Base-by-base conservation (phyloP, 495 filamentous ascomycete genomes). In the Darksidea phi region DNA sequence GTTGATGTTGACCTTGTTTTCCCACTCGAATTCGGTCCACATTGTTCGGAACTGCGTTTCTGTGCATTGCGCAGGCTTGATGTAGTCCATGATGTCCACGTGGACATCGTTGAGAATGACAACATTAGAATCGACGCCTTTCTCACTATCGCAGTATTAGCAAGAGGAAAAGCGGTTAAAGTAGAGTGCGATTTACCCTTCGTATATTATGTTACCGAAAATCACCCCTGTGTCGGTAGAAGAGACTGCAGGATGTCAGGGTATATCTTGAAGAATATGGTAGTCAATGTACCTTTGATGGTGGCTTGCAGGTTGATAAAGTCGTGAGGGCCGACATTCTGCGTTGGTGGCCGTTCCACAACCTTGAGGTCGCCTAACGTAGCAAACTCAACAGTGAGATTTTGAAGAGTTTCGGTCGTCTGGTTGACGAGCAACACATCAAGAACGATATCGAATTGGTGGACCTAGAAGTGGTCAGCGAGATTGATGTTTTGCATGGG, bases 1-100 rank as follows among this genome's bases (percentile, higher is more conserved):
- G 38, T 95, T 96, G 77, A 97, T 97, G 77, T 97, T 97, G 70
- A 99, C 94, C 83, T 99, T 99, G 79, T 99, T 99, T 80, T 99
- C 95, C 95, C 95, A 99, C 75, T 99, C 95, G 63, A 99, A 99
- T 70, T 99, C 95, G 32, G 95, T 97, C 95, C 95, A 99, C 95
- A 99, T 99, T 21, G 91, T 95, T 36, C 95, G 84, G 86, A 99
- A 99, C 71, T 97, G 91, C 34, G 93, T 97, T 79, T 99, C 95
- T 13, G 89, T 92, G 79, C 95, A 99, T 42, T 90, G 82, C 12
- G 94, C 95, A 7, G 95, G 95, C 69, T 97, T 92, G 67, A 99
- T 99, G 76, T 99, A 99, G 75, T 99, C 95, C 95, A 99, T 99
- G 69, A 99, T 97, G 72, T 99, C 95, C 61, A 97, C 94, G 72